Conservation (phyloP, 768 basidiomycete genomes). For the Sarcomyxa edulis region DNA sequence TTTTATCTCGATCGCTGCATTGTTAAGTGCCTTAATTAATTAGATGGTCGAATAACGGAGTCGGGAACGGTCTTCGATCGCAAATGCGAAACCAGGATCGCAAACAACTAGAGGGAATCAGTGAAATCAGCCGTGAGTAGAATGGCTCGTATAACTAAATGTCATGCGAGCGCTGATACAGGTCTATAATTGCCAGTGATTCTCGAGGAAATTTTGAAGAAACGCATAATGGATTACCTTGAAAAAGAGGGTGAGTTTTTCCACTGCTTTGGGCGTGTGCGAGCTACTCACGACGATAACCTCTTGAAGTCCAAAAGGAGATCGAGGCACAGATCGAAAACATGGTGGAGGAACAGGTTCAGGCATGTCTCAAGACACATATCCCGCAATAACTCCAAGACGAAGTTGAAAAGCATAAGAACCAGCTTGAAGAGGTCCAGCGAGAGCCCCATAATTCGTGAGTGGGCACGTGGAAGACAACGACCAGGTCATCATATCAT, state of each 20-base stretch:
- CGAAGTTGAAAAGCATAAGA: slow-evolving; percentile 38
- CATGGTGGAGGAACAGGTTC: slow-evolving; percentile 46
- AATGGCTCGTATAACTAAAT: not conserved
- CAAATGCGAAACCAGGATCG: slow-evolving; percentile 39
- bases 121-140: slow-evolving; percentile 43
- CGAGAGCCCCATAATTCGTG: slow-evolving; percentile 53
- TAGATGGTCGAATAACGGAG: not conserved
- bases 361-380: slow-evolving; percentile 36
- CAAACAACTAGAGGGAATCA: slow-evolving; percentile 35
- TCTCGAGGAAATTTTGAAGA: slow-evolving; percentile 38
- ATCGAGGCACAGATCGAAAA: slow-evolving; percentile 43
- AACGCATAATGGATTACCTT: slow-evolving; percentile 39
- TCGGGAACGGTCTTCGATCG: slow-evolving; percentile 31
- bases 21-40: slow-evolving; percentile 34
- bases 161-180: not conserved
- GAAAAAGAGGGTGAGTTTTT: slow-evolving; percentile 34
- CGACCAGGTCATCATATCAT: not conserved
- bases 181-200: slow-evolving; percentile 28
- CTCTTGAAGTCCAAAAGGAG: slow-evolving; percentile 37
- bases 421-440: slow-evolving; percentile 40
- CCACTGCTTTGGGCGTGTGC: not conserved
- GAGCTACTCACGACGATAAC: slow-evolving; percentile 2
- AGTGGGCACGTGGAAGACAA: slow-evolving; percentile 14
- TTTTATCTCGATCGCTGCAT: slow-evolving; percentile 28
- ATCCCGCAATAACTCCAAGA: slow-evolving; percentile 45